These are phyloP conservation scores for Geranium brycei DNA, from an alignment of 345 rosid species.

Conservation along the genomic window DNA sequence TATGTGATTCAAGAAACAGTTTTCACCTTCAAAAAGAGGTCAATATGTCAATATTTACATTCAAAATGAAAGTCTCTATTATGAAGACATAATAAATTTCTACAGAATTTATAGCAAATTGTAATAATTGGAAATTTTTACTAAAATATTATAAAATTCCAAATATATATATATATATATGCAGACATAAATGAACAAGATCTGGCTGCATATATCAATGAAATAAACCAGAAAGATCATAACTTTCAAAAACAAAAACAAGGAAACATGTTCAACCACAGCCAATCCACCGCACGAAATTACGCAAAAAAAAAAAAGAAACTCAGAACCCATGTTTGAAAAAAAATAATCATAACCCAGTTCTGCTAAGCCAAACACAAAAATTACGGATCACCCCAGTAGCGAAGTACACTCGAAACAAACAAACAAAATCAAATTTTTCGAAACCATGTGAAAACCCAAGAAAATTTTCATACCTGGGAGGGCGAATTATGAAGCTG, in stretches of 20 bases:
- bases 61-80: background rate
- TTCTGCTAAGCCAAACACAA: no score
- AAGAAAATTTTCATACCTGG: constrained; percentile 39
- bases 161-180: no score
- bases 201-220: background rate
- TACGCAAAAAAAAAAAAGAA: no score
- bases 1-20: background rate
- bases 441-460: background rate
- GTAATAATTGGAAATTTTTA: no score
- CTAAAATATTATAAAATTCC: background rate
- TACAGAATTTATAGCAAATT: no score
- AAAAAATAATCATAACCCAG: no score
- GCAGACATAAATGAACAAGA: background rate
- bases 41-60: background rate
- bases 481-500: constrained; percentile 89
- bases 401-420: no score
- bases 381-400: no score
- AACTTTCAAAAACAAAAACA: background rate
- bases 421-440: no score
- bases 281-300: background rate
- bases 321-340: no score
- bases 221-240: no score
- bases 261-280: no score
- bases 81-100: background rate
- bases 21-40: background rate